A percentile compares a stretch with the other conserved stretches of the same genome.
Conservation (phyloP, 176 grass and related monocot genomes). For the Triticum timopheevii region DNA sequence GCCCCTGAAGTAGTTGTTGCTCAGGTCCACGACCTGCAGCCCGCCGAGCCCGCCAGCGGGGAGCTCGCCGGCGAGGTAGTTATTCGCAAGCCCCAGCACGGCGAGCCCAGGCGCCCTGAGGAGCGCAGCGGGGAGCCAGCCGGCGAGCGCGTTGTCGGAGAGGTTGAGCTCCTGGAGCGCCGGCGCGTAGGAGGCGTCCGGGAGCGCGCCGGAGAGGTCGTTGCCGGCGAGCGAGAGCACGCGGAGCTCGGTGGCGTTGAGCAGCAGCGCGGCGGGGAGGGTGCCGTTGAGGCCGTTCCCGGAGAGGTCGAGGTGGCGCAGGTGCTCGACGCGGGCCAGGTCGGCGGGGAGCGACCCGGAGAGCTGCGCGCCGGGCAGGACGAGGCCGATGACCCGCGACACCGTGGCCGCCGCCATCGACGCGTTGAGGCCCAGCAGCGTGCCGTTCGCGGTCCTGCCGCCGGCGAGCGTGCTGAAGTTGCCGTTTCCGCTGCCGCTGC, state of each 20-base stretch:
- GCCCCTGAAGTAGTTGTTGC: constrained; percentile 65
- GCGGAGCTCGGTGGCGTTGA: constrained; percentile 69
- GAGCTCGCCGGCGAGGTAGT: constrained; percentile 62
- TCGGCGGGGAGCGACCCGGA: constrained; percentile 45
- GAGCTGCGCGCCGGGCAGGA: constrained; percentile 65
- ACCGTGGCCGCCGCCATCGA: constrained; percentile 41
- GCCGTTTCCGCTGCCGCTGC: background rate
- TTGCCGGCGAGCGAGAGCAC: constrained; percentile 71
- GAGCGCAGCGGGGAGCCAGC: constrained; percentile 49
- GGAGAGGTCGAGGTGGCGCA: constrained; percentile 88
- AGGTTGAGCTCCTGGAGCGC: constrained; percentile 74
- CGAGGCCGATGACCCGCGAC: constrained; percentile 78
- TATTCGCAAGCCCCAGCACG: constrained; percentile 56
- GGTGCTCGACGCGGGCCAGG: constrained; percentile 70
- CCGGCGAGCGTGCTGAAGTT: background rate
- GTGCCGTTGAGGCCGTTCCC: constrained; percentile 60
- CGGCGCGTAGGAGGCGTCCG: constrained; percentile 20
- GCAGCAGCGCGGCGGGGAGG: constrained; percentile 51
- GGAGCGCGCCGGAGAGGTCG: constrained; percentile 50
- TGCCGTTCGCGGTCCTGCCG: background rate
- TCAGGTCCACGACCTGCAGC: constrained; percentile 69
- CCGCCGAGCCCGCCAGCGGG: constrained; percentile 41
- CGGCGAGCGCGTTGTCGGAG: constrained; percentile 60
- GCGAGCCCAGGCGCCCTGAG: constrained; percentile 49
- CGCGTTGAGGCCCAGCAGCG: background rate